Percentiles rank a stretch among this genome's conserved stretches.
These are phyloP conservation scores for Fagopyrum tataricum DNA, from an alignment of 148 eudicot genomes.

Conservation along the genomic window DNA sequence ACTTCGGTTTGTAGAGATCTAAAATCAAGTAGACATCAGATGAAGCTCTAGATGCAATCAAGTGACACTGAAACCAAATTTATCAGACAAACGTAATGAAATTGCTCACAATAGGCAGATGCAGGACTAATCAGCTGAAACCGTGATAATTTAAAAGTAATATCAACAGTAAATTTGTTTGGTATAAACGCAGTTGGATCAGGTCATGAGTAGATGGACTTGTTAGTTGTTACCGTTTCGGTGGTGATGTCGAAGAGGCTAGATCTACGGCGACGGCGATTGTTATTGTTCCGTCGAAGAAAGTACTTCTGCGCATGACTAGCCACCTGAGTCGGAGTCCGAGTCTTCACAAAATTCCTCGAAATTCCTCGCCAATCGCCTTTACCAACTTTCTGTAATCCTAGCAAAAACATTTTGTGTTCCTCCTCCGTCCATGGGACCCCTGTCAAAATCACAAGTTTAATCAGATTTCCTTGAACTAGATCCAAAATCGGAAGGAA, in stretches of 20 bases:
- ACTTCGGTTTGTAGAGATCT: not conserved
- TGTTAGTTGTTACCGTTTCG: constrained; percentile 42
- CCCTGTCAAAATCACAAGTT: constrained; percentile 25
- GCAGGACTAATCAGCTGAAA: not conserved
- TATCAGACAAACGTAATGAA: not conserved
- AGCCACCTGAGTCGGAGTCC: constrained; percentile 52
- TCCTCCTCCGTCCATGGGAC: constrained; percentile 62
- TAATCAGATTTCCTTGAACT: not conserved
- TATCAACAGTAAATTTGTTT: not conserved
- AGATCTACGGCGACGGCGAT: constrained; percentile 49
- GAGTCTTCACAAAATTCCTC: constrained; percentile 46
- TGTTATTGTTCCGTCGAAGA: constrained; percentile 36
- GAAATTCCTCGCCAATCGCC: constrained; percentile 63
- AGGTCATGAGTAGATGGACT: not conserved
- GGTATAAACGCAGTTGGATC: not conserved
- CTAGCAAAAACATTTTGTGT: constrained; percentile 47
- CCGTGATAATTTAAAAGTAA: not conserved
- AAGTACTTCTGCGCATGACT: constrained; percentile 60
- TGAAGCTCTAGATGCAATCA: not conserved
- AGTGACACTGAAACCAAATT: not conserved
- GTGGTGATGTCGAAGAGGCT: constrained; percentile 58
- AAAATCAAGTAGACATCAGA: not conserved
- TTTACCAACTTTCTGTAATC: constrained; percentile 44
- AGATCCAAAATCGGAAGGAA: not conserved
- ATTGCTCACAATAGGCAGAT: not conserved